Percentiles rank a stretch among this genome's conserved stretches.
Conservation (phyloP, 306 rosid genomes). For the Biancaea sappan region DNA sequence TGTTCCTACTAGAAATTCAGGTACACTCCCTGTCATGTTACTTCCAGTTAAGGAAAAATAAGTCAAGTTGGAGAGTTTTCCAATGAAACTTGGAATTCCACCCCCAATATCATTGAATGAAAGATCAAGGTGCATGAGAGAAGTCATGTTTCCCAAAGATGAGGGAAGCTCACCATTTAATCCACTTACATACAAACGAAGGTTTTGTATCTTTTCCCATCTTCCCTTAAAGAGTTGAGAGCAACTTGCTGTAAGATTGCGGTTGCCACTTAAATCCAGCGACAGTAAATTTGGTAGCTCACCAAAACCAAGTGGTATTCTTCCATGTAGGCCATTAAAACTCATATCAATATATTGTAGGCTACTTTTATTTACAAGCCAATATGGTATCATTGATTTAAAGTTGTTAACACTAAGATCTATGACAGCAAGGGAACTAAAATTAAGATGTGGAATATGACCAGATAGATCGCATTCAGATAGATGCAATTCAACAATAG, state of each 20-base stretch:
- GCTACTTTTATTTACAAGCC: constrained; percentile 47
- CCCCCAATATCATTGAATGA: constrained; percentile 19
- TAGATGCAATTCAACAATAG: constrained; percentile 43
- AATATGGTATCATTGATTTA: constrained; percentile 40
- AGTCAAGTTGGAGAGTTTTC: constrained; percentile 30
- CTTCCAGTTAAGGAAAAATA: constrained; percentile 20
- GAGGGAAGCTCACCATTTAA: constrained; percentile 50
- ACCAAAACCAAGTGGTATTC: constrained; percentile 50
- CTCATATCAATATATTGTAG: constrained; percentile 34
- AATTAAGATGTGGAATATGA: constrained; percentile 37
- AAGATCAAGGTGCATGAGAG: constrained; percentile 41
- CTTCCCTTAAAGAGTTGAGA: constrained; percentile 36
- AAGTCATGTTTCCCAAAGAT: constrained; percentile 49
- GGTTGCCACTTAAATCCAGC: constrained; percentile 15
- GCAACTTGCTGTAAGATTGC: constrained; percentile 41
- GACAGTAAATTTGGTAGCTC: constrained; percentile 34
- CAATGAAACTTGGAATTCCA: constrained; percentile 46
- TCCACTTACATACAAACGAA: constrained; percentile 8
- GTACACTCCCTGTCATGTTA: constrained; percentile 40
- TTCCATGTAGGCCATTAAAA: constrained; percentile 29
- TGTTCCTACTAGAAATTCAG: constrained; percentile 38
- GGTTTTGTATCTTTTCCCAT: constrained; percentile 40
- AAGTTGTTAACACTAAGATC: constrained; percentile 31
- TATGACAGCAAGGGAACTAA: constrained; percentile 44
- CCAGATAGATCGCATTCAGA: constrained; percentile 24